Evolutionary conservation across 2,329 filamentous ascomycete genomes (phyloP).

Genomic region (Paecilomyces fulvus): DNA sequence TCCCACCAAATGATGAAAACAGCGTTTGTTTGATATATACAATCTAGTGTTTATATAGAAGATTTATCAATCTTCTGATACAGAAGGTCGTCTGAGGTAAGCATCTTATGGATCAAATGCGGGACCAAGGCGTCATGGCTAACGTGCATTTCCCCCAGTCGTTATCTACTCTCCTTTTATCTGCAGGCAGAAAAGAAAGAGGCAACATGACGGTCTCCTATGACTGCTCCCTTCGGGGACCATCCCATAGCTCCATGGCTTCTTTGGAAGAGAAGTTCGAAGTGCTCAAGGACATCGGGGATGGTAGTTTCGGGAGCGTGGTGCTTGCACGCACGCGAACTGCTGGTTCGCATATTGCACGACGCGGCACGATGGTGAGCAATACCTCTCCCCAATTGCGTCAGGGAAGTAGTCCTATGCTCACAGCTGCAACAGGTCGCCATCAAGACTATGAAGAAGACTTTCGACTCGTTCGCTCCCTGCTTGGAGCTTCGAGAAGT

Average conservation of each 20-base stretch:
- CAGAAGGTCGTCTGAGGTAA: background rate
- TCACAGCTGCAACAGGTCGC: constrained; percentile 58
- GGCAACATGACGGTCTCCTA: constrained; percentile 66
- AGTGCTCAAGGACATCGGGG: constrained; percentile 93
- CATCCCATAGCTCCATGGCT: constrained; percentile 44
- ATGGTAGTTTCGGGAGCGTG: constrained; percentile 97
- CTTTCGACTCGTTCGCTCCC: constrained; percentile 81
- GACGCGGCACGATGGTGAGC: constrained; percentile 84
- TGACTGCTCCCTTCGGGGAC: constrained; percentile 63
- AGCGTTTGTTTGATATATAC: background rate
- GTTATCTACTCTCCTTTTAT: constrained; percentile 19
- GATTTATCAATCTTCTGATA: background rate
- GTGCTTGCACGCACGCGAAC: constrained; percentile 83
- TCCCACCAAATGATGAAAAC: background rate
- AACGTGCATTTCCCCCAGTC: background rate
- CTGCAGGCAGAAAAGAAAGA: constrained; percentile 33
- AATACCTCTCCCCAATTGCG: constrained; percentile 5
- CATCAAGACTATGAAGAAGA: constrained; percentile 99
- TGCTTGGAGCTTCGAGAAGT: constrained; percentile 94
- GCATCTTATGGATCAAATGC: background rate
- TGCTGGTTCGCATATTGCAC: constrained; percentile 79
- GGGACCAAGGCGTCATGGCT: background rate
- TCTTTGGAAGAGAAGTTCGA: constrained; percentile 89
- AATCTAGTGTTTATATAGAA: constrained; percentile 4
- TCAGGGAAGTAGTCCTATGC: constrained; percentile 1